phyloP scores from a whole-genome alignment of 2,329 filamentous ascomycete species.

The Colletotrichum spaethianum region DNA sequence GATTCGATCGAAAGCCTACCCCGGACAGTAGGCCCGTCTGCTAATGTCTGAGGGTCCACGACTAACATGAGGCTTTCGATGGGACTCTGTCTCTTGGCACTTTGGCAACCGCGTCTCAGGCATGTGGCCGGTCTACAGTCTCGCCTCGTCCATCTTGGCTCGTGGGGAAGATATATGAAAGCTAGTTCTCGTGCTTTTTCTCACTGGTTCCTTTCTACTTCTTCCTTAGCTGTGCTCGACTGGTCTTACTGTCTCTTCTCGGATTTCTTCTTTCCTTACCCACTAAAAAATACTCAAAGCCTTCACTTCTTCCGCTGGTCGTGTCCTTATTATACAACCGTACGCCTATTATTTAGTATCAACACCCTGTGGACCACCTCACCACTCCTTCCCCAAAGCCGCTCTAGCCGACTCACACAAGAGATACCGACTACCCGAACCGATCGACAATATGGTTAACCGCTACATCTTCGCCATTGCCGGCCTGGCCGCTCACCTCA shows the following conservation, averaged over 20 bases:
- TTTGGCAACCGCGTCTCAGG: slow-evolving; percentile 34
- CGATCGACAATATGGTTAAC: slow-evolving; percentile 40
- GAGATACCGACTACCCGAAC: slow-evolving; percentile 25
- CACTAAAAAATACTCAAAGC: slow-evolving; percentile 1
- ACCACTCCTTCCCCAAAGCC: slow-evolving; percentile 6
- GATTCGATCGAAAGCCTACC: slow-evolving; percentile 36
- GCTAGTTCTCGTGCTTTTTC: slow-evolving; percentile 21
- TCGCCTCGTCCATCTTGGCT: slow-evolving; percentile 34
- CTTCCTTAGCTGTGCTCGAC: slow-evolving; percentile 40
- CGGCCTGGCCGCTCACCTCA: slow-evolving; percentile 47
- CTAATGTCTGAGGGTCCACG: slow-evolving; percentile 33
- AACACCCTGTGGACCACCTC: slow-evolving; percentile 4
- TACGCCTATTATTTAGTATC: slow-evolving; percentile 38
- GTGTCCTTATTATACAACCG: slow-evolving; percentile 30
- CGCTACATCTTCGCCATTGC: slow-evolving; percentile 49
- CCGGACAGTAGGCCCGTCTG: slow-evolving; percentile 25
- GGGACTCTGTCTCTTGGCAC: slow-evolving; percentile 38
- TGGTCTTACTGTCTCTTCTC: slow-evolving; percentile 35
- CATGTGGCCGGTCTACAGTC: slow-evolving; percentile 31
- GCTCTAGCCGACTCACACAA: slow-evolving; percentile 25
- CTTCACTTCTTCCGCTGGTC: slow-evolving; percentile 40
- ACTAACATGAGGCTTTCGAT: slow-evolving; percentile 31
- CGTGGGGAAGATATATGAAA: slow-evolving; percentile 41
- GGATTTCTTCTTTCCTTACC: slow-evolving; percentile 21
- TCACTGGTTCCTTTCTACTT: not conserved